Evolutionary conservation across 306 rosid species (phyloP).

Genomic region (Dryas octopetala): DNA sequence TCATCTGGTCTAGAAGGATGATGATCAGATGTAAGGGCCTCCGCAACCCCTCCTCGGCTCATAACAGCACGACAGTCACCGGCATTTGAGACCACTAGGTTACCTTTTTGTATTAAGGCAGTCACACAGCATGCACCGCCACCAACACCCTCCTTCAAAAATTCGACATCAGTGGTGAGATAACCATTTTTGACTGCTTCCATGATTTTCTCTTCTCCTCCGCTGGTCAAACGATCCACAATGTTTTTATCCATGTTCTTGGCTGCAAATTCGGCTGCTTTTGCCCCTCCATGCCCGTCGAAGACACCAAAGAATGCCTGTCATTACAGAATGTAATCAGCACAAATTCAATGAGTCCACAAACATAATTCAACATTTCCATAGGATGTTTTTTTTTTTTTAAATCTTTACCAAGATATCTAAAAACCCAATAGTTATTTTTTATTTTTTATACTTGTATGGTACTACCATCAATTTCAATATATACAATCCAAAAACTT

Average conservation of each 20-base stretch:
- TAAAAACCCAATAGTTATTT: not conserved
- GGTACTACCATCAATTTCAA: too few relatives aligned
- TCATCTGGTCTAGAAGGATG: constrained; percentile 41
- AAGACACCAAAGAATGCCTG: constrained; percentile 59
- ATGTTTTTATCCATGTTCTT: constrained; percentile 38
- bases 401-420: not conserved
- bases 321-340: constrained; percentile 20
- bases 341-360: not conserved
- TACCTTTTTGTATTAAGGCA: constrained; percentile 37
- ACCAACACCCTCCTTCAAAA: constrained; percentile 26
- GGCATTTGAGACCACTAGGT: constrained; percentile 46
- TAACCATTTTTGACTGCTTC: constrained; percentile 48
- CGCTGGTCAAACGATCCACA: constrained; percentile 20
- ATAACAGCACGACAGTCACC: constrained; percentile 63
- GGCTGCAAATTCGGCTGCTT: constrained; percentile 53
- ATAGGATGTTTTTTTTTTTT: too few relatives aligned
- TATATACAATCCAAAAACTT: too few relatives aligned
- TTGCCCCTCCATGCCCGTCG: constrained; percentile 59
- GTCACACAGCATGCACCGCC: constrained; percentile 54
- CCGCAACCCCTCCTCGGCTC: constrained; percentile 48
- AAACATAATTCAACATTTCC: not conserved
- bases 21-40: constrained; percentile 53
- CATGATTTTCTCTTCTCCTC: constrained; percentile 24
- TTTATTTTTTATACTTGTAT: not conserved
- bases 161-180: constrained; percentile 37